These are phyloP conservation scores for Nitzschia palea DNA, from an alignment of 108 stramenopile genomes.

Conservation along the genomic window DNA sequence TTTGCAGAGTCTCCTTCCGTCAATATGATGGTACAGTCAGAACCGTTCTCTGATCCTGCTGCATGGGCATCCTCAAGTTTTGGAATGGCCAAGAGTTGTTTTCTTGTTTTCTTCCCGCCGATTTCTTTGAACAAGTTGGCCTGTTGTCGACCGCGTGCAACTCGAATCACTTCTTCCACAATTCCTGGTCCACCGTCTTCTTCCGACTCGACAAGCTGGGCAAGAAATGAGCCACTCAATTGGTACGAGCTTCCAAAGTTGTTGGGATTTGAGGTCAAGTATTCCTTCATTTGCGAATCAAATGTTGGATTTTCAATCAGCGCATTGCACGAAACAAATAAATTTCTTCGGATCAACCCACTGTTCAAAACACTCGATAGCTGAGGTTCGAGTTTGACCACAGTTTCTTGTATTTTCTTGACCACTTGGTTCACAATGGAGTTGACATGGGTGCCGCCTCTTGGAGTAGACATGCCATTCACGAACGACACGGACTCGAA, in stretches of 20 bases:
- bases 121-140: conserved; percentile 66
- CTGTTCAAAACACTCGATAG: conserved; percentile 51
- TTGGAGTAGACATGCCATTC: conserved; percentile 83
- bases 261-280: conserved; percentile 79
- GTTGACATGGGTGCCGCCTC: conserved; percentile 91
- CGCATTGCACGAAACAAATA: conserved; percentile 91
- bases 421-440: conserved; percentile 68
- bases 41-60: conserved; percentile 68
- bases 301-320: conserved; percentile 98
- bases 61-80: conserved; percentile 94
- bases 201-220: conserved; percentile 45
- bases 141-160: conserved; percentile 61
- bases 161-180: conserved; percentile 63
- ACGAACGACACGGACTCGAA: conserved; percentile 84
- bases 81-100: conserved; percentile 71
- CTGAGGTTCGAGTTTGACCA: conserved; percentile 51
- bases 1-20: conserved; percentile 99
- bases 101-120: conserved; percentile 60
- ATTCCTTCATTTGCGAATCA: conserved; percentile 99
- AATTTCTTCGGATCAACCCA: conserved; percentile 82
- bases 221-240: conserved; percentile 53
- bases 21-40: conserved; percentile 92
- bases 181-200: conserved; percentile 72
- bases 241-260: conserved; percentile 79
- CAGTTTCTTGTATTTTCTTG: conserved; percentile 62